Conservation (phyloP, 1,284 basidiomycete species). For the Ganoderma boninense region DNA sequence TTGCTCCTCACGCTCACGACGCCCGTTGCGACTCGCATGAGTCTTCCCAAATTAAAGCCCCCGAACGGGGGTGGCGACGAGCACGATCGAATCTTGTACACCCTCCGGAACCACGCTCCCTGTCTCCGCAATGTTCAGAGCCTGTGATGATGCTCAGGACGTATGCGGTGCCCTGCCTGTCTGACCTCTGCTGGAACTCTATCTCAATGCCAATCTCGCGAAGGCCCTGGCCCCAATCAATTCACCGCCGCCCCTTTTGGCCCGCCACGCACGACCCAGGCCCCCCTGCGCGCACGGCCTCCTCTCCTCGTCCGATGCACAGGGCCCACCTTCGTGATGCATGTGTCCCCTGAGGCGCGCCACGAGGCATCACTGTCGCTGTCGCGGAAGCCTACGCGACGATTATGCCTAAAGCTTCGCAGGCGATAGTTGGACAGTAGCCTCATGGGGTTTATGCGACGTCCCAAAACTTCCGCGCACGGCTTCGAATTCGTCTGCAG, state of each 20-base stretch:
- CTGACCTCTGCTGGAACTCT: slow-evolving; percentile 27
- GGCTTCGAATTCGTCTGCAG: background rate
- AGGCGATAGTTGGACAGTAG: slow-evolving; percentile 24
- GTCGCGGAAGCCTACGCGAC: slow-evolving; percentile 29
- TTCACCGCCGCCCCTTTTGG: background rate
- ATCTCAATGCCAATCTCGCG: slow-evolving; percentile 34
- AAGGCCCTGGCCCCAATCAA: slow-evolving; percentile 7
- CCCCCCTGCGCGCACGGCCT: background rate
- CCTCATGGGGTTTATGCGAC: slow-evolving; percentile 27
- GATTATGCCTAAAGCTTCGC: slow-evolving; percentile 33
- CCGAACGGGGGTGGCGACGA: slow-evolving; percentile 28
- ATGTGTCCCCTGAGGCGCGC: background rate
- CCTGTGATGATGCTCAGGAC: slow-evolving; percentile 11
- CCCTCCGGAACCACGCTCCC: slow-evolving; percentile 13
- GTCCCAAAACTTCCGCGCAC: background rate
- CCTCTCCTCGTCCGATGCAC: slow-evolving; percentile 14
- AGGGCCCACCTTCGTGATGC: slow-evolving; percentile 10
- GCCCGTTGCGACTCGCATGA: slow-evolving; percentile 2
- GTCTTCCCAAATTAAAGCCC: slow-evolving; percentile 29
- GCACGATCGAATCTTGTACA: slow-evolving; percentile 23
- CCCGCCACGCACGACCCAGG: background rate
- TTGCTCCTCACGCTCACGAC: background rate
- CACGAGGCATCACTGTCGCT: slow-evolving; percentile 27
- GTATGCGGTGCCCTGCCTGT: slow-evolving; percentile 13
- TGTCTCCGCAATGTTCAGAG: slow-evolving; percentile 6